phyloP scores from a whole-genome alignment of 2,329 filamentous ascomycete species.

The Diaporthe sp. region DNA sequence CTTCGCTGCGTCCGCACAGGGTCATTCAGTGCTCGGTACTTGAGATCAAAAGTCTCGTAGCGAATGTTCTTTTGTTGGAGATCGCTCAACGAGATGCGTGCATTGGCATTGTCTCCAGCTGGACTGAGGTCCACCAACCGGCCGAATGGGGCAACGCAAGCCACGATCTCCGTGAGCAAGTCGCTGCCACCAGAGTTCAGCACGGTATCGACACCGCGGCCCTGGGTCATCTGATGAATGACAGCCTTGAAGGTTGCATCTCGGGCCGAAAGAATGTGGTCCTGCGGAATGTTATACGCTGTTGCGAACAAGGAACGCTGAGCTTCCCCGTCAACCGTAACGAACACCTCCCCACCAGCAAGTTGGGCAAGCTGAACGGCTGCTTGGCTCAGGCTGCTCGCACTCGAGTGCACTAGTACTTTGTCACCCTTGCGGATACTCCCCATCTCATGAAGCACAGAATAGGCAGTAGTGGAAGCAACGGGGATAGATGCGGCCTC shows the following conservation, averaged over 20 bases:
- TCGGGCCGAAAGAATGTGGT: constrained; percentile 45
- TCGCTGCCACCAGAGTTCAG: constrained; percentile 45
- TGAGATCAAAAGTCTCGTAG: constrained; percentile 35
- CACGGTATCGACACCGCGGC: constrained; percentile 42
- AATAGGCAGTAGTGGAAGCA: constrained; percentile 44
- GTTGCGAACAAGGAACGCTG: constrained; percentile 43
- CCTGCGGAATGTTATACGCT: constrained; percentile 42
- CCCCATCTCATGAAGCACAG: constrained; percentile 43
- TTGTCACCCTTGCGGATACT: constrained; percentile 41
- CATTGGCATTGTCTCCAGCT: neutral
- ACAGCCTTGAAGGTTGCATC: constrained; percentile 42
- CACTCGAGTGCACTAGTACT: constrained; percentile 43
- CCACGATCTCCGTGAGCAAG: constrained; percentile 46
- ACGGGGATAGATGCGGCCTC: constrained; percentile 45
- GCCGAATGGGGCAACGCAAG: constrained; percentile 48
- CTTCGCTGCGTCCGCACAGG: constrained; percentile 23
- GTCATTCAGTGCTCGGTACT: constrained; percentile 19
- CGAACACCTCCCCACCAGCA: constrained; percentile 42
- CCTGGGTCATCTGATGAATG: constrained; percentile 40
- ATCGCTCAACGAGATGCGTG: constrained; percentile 12
- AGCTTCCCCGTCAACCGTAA: constrained; percentile 42
- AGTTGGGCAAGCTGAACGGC: constrained; percentile 41
- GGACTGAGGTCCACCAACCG: constrained; percentile 31
- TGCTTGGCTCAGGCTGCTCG: constrained; percentile 41
- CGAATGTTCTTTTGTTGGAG: constrained; percentile 23